Base-by-base conservation (phyloP, 495 filamentous ascomycete genomes). In the Penicillium lagena region DNA sequence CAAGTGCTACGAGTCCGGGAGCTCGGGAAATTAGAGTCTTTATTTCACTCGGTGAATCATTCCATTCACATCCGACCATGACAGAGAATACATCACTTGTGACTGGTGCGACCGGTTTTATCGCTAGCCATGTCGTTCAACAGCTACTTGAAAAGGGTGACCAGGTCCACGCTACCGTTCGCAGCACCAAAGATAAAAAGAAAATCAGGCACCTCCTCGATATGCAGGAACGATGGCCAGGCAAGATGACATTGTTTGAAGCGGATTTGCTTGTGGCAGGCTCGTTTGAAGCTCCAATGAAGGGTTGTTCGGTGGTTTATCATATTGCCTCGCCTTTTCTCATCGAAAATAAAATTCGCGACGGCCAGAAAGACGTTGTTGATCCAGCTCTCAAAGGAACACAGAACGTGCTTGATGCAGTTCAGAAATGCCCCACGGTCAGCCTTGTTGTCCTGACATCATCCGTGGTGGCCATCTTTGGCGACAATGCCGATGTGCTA, bases 41-140 rank as follows among this genome's bases (percentile, higher is more conserved):
- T n/a, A n/a, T n/a, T n/a, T n/a, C n/a, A n/a, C n/a, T n/a, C n/a
- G n/a, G n/a, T n/a, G n/a, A n/a, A n/a, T n/a, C 15, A 17, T 17
- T 17, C 15, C 15, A 17, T 1, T 69, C 27, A 39, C 7, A 45
- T 40, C 9, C 30, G 6, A 49, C 29, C 28, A 50, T 50, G 47
- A 15, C 31, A 13, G 37, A 9, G 4, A 34, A 41, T 1, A 32
- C 12, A 7, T 45, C 22, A 11, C 49, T 47, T 11, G 49, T 52
- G 15, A 52, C 49, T 2, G 44, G 49, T n/a, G 49, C 43, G 10
- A 70, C 58, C 31, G 78, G 78, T 58, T 82, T 82, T 59, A 80
- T 82, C 33, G 78, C 78, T 43, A 82, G 82, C 42, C 84, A 89
- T 58, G 72, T 87, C 44, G 73, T 89, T 35, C 80, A 87, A 27